Percentiles rank a stretch among this genome's conserved stretches.
Evolutionary conservation across 1,284 basidiomycete species (phyloP).

Genomic region (Somion occarium): DNA sequence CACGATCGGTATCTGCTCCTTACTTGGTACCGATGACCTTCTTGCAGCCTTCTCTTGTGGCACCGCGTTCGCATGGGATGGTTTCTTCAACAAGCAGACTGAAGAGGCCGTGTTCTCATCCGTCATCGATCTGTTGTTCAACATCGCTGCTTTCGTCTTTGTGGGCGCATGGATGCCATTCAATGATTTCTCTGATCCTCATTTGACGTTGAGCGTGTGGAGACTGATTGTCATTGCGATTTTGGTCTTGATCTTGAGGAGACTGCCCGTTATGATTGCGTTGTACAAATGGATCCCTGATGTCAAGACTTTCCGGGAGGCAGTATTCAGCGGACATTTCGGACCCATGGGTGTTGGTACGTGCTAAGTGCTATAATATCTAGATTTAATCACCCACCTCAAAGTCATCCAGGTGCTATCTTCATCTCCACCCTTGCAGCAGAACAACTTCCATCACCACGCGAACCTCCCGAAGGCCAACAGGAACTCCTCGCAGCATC

Average conservation of each 20-base stretch:
- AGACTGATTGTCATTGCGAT: conserved; percentile 80
- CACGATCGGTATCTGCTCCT: conserved; percentile 79
- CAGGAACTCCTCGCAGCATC: conserved; percentile 63
- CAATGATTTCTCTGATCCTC: conserved; percentile 58
- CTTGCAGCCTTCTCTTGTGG: conserved; percentile 95
- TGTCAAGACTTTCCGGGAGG: conserved; percentile 85
- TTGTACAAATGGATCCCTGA: conserved; percentile 91
- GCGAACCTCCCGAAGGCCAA: conserved; percentile 52
- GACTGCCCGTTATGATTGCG: conserved; percentile 80
- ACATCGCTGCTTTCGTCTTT: conserved; percentile 86
- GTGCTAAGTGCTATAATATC: no score
- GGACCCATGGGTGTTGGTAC: conserved; percentile 86
- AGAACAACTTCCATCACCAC: conserved; percentile 56
- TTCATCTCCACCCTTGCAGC: conserved; percentile 90
- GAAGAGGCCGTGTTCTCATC: conserved; percentile 94
- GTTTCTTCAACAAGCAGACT: conserved; percentile 96
- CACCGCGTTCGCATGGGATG: conserved; percentile 97
- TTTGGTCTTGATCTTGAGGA: conserved; percentile 71
- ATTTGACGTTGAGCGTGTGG: conserved; percentile 76
- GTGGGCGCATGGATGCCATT: conserved; percentile 97
- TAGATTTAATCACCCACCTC: background rate
- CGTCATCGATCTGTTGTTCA: conserved; percentile 92
- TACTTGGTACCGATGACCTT: conserved; percentile 92
- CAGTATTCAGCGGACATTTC: conserved; percentile 88
- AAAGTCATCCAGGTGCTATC: conserved; percentile 67